Evolutionary conservation across 2,329 filamentous ascomycete species (phyloP).

Genomic region (Ophiocordyceps robertsii): DNA sequence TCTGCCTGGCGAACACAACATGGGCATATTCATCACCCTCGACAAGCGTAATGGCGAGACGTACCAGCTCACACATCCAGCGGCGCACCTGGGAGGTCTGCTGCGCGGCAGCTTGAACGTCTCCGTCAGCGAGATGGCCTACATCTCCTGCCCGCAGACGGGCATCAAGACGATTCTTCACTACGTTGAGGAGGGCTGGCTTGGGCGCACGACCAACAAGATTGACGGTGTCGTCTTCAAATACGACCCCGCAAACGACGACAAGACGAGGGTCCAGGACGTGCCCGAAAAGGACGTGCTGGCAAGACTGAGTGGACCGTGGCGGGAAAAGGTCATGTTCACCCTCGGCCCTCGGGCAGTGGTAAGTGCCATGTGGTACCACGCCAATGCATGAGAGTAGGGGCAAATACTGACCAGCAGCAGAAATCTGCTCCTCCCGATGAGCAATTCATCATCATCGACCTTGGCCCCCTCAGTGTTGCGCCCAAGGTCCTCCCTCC

Average conservation of each 20-base stretch:
- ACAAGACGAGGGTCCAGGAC: constrained; percentile 66
- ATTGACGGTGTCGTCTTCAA: constrained; percentile 84
- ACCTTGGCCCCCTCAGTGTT: constrained; percentile 72
- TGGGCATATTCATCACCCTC: constrained; percentile 87
- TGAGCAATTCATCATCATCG: constrained; percentile 65
- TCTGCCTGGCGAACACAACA: constrained; percentile 79
- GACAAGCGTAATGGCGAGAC: constrained; percentile 72
- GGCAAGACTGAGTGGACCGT: constrained; percentile 69
- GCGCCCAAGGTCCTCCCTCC: constrained; percentile 71
- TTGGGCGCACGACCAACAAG: constrained; percentile 81
- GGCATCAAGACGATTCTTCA: constrained; percentile 84
- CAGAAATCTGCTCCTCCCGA: constrained; percentile 33
- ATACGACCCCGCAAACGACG: constrained; percentile 79
- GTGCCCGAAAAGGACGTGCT: constrained; percentile 77
- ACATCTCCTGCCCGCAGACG: constrained; percentile 79
- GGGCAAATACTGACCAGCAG: neutral
- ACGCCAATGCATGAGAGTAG: neutral
- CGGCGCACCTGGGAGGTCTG: constrained; percentile 82
- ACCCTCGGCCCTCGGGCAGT: constrained; percentile 45
- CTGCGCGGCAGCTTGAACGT: constrained; percentile 79
- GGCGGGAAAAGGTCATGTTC: constrained; percentile 60
- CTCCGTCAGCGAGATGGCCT: constrained; percentile 80
- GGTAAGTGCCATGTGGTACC: constrained; percentile 31
- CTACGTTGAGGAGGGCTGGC: constrained; percentile 90
- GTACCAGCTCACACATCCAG: constrained; percentile 88